Evolutionary conservation across 2,329 filamentous ascomycete genomes (phyloP).

Genomic region (Pseudomassariella vexata): DNA sequence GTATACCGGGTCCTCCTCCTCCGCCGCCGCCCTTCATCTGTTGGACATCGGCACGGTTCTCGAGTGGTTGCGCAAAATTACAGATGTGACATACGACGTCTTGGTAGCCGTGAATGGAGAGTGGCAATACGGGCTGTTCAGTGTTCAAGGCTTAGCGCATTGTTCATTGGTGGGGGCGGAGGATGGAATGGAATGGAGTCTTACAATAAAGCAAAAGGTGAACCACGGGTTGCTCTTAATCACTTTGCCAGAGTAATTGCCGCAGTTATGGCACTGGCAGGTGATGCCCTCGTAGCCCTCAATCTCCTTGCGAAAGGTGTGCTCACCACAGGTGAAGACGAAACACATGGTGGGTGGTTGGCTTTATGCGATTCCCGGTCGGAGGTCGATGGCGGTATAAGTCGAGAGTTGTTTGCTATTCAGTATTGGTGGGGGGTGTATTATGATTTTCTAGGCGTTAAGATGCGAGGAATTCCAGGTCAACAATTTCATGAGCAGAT

Average conservation of each 20-base stretch:
- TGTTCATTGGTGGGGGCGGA: conserved; percentile 1
- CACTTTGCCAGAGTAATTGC: conserved; percentile 56
- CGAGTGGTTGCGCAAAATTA: conserved; percentile 65
- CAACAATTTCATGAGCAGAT: too few species aligned
- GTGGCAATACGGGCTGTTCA: conserved; percentile 61
- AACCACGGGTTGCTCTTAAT: conserved; percentile 67
- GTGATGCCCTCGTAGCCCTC: conserved; percentile 56
- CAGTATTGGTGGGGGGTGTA: too few species aligned
- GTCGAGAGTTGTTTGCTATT: too few species aligned
- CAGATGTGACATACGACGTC: conserved; percentile 72
- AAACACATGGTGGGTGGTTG: conserved; percentile 44
- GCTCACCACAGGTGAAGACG: conserved; percentile 57
- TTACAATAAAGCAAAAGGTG: conserved; percentile 70
- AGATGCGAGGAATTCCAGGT: too few species aligned
- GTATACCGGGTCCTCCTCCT: conserved; percentile 24
- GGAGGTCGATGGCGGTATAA: too few species aligned
- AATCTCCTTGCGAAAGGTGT: conserved; percentile 54
- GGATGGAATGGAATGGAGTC: conserved; percentile 17
- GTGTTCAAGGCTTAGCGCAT: conserved; percentile 15
- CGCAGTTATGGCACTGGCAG: conserved; percentile 62
- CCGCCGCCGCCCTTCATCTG: conserved; percentile 41
- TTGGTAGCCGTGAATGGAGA: conserved; percentile 60
- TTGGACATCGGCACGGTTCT: conserved; percentile 50
- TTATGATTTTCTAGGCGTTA: too few species aligned
- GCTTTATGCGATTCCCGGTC: neutral